Base-by-base conservation (phyloP, 1,284 basidiomycete genomes). In the Ceratobasidium sp. region DNA sequence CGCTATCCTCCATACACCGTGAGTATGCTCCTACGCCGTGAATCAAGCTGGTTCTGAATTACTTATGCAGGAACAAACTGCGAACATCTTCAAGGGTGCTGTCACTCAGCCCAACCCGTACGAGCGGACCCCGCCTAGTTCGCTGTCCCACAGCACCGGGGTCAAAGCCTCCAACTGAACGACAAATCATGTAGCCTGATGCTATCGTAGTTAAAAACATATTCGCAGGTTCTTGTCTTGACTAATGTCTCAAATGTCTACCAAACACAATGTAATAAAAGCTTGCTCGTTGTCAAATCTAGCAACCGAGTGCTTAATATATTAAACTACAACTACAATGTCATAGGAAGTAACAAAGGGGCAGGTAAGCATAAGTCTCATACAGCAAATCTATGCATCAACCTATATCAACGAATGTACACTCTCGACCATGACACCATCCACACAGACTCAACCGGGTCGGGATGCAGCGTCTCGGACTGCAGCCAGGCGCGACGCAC, bases 1-100 rank as follows among this genome's bases (percentile, higher is more conserved):
- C 78, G 78, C 13, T 79, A 79, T 57, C 78, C 78, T 12, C 78
- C 78, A 12, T 79, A 79, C 59, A 75, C 67, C 50, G 61, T 74
- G 42, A 48, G 61, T 42, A 50, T 28, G n/a, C 13, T 50, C 0
- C 17, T 44, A 23, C 10, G 1, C 20, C 62, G 5, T 59, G 33
- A 23, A 40, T n/a, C 33, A 15, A 13, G 10, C 65, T 33, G 23
- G 17, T 12, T 5, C 33, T 67, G 13, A 38, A 67, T 52, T 52
- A 40, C 12, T 33, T 6, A 42, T 42, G 33, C n/a, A 74, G 71
- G 71, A 64, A 38, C 71, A 74, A 74, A 59, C 71, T 23, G 42
- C 46, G 20, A 65, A 62, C 12, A 65, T 74, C 57, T 74, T 74
- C 26, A 46, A 20, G 44, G 71, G 71, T 23, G 59, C 71, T 9